Conservation (phyloP, 768 basidiomycete genomes). For the Cubamyces sp. region DNA sequence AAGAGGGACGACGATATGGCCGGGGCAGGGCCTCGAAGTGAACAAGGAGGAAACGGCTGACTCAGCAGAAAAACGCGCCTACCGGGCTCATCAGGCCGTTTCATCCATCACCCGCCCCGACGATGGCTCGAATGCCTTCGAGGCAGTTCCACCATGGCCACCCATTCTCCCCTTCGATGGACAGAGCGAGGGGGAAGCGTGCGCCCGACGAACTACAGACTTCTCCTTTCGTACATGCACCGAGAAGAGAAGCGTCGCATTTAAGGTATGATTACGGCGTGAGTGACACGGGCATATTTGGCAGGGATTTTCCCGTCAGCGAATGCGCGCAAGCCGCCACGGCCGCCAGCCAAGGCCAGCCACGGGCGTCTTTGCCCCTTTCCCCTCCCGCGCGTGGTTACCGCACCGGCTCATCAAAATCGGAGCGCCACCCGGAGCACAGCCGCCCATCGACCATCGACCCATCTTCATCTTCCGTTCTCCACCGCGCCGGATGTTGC, state of each 20-base stretch:
- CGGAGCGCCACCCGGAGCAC: slow-evolving; percentile 13
- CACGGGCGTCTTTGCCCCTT: not conserved
- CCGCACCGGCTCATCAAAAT: slow-evolving; percentile 8
- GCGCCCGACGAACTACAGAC: slow-evolving; percentile 3
- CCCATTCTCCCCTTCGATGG: not conserved
- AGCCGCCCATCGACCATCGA: slow-evolving; percentile 2
- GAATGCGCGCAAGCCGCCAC: no score
- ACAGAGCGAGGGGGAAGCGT: not conserved
- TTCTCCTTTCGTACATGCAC: slow-evolving; percentile 10
- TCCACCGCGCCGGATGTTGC: not conserved
- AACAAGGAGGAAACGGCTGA: slow-evolving; percentile 1
- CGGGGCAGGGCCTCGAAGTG: not conserved
- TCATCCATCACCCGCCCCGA: slow-evolving; percentile 1
- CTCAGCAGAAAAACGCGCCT: slow-evolving; percentile 15
- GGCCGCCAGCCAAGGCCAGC: no score
- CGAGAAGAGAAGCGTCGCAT: slow-evolving; percentile 1
- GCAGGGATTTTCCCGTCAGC: not conserved
- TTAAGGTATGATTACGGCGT: slow-evolving; percentile 1
- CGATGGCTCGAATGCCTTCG: not conserved
- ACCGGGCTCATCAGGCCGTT: slow-evolving; percentile 17
- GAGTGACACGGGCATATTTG: not conserved
- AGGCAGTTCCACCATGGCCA: not conserved
- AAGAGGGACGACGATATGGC: not conserved
- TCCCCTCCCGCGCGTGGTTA: slow-evolving; percentile 2
- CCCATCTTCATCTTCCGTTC: not conserved